Conservation (phyloP, 2,329 filamentous ascomycete species). For the Fusarium nurragi region DNA sequence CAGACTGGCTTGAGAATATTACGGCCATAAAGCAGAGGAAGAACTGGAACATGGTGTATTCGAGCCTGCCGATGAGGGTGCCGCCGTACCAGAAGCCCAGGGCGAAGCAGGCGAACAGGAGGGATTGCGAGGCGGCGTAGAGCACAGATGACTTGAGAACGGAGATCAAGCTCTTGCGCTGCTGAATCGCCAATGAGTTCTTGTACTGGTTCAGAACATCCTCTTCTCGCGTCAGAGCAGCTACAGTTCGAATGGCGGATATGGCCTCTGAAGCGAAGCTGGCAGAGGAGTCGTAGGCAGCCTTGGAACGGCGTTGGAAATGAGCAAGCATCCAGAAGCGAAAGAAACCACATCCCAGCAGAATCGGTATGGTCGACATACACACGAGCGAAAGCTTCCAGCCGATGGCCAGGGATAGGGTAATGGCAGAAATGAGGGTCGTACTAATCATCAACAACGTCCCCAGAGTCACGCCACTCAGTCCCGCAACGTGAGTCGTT, state of each 20-base stretch:
- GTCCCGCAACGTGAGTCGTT: constrained; percentile 86
- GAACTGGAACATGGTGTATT: constrained; percentile 86
- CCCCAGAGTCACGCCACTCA: constrained; percentile 87
- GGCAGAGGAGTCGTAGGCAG: constrained; percentile 81
- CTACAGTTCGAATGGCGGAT: constrained; percentile 91
- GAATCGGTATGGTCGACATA: constrained; percentile 78
- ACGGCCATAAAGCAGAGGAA: constrained; percentile 90
- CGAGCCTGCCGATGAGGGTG: constrained; percentile 72
- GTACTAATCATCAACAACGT: constrained; percentile 83
- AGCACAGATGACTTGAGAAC: constrained; percentile 79
- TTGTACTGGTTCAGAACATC: constrained; percentile 82
- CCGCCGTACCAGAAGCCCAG: constrained; percentile 95
- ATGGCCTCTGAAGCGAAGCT: constrained; percentile 93
- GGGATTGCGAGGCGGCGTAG: constrained; percentile 85
- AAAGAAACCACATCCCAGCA: constrained; percentile 85
- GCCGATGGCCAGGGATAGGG: constrained; percentile 76
- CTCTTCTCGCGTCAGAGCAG: constrained; percentile 84
- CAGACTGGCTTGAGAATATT: constrained; percentile 91
- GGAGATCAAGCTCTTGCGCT: constrained; percentile 73
- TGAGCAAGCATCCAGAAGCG: constrained; percentile 84
- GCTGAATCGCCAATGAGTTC: constrained; percentile 71
- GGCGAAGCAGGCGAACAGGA: constrained; percentile 84
- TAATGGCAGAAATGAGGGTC: constrained; percentile 79
- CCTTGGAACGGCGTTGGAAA: constrained; percentile 82
- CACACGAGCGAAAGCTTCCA: constrained; percentile 92